Base-by-base conservation (phyloP, 345 rosid genomes). In the Boechera stricta region DNA sequence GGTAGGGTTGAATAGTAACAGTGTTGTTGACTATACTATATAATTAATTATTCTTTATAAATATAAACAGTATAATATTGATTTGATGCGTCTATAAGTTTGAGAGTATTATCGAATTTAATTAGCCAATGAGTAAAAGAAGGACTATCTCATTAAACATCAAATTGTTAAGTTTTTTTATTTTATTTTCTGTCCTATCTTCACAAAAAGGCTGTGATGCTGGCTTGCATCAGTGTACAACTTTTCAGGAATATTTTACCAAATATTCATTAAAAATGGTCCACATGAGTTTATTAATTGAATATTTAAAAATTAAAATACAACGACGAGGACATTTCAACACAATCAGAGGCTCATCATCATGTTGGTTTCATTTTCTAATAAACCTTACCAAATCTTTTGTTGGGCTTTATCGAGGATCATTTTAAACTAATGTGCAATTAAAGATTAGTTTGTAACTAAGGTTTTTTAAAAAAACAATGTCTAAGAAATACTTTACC, bases 331-430 rank as follows among this genome's bases (percentile, higher is more conserved):
- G 80, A 68, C 74, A 68, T 11, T 59, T 42, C 51, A 69, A 53
- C 71, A 44, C 61, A 77, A 77, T 77, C 72, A 77, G 61, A 71
- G 45, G 18, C 67, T 77, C 71, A 77, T 77, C 18, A 77, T 77
- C 76, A 64, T 77, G 73, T 78, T 77, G 80, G 52, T 38, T 64
- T 71, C 32, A 54, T 62, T 61, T 61, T 32, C 13, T 69, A 76
- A 52, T 41, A 52, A 51, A n/a, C 58, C 42, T 77, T 69, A 12
- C 71, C 51, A 69, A 52, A 69, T 69, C 44, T 67, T 62, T 42
- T 42, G 33, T 69, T 62, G 51, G 75, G 57, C 64, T 60, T 5
- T 60, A 29, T 38, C 63, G 55, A 59, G 58, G 59, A 48, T 57
- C 39, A 36, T n/a, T 29, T 42, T 29, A 56, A 45, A 11, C 9